These are phyloP conservation scores for Lentinula aciculospora DNA, from an alignment of 768 basidiomycete species.

Conservation along the genomic window DNA sequence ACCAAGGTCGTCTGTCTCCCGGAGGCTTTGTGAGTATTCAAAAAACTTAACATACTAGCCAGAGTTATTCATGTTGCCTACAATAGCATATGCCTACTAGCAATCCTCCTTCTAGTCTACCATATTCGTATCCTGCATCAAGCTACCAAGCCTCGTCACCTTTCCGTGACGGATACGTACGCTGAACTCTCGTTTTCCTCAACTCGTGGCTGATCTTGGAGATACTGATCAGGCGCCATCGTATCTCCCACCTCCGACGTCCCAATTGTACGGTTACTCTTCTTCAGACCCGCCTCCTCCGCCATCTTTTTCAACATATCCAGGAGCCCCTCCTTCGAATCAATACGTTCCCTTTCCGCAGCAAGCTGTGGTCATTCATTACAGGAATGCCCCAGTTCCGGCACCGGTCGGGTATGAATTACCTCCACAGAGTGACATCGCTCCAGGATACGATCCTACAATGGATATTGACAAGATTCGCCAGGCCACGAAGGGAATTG, in stretches of 20 bases:
- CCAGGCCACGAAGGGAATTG: constrained; percentile 8
- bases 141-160: not conserved
- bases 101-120: not conserved
- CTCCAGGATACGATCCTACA: constrained; percentile 7
- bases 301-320: not conserved
- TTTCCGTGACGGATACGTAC: not conserved
- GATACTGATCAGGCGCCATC: not conserved
- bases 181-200: not conserved
- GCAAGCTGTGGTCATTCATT: not conserved
- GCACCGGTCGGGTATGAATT: not conserved
- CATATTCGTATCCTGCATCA: not conserved
- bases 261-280: not conserved
- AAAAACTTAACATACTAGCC: not conserved
- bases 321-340: not conserved
- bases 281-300: not conserved
- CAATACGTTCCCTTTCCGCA: not conserved
- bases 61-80: not conserved
- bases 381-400: constrained; percentile 1
- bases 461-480: constrained; percentile 5
- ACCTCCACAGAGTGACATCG: not conserved
- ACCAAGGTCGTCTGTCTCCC: not conserved
- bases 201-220: not conserved
- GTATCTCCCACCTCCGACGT: not conserved
- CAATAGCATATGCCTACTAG: not conserved
- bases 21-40: not conserved